phyloP scores from a whole-genome alignment of 1,284 basidiomycete species.

The Uromyces viciae-fabae region DNA sequence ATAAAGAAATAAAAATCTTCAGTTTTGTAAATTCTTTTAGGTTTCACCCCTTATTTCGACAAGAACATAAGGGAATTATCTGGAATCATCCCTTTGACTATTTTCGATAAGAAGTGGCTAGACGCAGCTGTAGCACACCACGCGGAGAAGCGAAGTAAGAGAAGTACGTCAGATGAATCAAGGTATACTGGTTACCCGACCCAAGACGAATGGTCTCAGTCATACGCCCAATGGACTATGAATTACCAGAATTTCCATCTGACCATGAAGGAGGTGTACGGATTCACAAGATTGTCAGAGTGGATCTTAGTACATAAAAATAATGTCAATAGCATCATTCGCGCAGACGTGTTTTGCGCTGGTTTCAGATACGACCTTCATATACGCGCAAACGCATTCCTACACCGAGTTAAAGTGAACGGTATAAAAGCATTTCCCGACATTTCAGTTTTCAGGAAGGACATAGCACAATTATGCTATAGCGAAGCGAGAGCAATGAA shows the following conservation, averaged over 20 bases:
- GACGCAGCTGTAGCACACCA: background rate
- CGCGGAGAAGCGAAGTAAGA: background rate
- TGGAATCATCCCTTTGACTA: background rate
- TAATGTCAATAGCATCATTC: background rate
- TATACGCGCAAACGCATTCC: background rate
- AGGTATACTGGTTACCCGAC: background rate
- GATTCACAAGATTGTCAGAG: background rate
- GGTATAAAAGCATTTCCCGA: background rate
- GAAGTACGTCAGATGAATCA: background rate
- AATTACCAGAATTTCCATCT: background rate
- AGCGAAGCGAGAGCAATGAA: background rate
- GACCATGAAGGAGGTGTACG: background rate
- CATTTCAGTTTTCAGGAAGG: background rate
- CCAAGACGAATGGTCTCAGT: constrained; percentile 6
- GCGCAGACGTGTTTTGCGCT: background rate
- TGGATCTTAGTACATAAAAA: background rate
- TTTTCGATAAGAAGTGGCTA: background rate
- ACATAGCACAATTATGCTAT: background rate
- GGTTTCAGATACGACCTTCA: constrained; percentile 1
- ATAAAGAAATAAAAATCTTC: no score
- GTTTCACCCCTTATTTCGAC: background rate
- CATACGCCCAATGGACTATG: background rate
- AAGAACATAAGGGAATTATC: background rate
- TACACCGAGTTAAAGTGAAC: background rate
- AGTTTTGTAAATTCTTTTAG: no score